Evolutionary conservation across 1,284 basidiomycete species (phyloP).

Genomic region (Boletellus deceptivus): DNA sequence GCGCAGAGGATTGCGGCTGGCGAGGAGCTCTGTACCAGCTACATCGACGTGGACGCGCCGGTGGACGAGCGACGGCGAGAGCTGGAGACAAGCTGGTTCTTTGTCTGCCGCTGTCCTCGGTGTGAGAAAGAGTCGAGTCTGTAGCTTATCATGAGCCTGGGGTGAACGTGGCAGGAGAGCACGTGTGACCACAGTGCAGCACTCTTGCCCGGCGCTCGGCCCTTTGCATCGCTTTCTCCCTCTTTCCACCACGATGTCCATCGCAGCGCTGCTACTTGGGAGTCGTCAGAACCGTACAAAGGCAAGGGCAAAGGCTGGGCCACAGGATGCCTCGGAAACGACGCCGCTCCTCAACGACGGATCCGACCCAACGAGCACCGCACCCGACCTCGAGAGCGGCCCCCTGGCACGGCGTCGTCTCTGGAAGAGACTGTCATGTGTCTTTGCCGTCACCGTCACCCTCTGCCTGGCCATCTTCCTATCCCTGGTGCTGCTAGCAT

Average conservation of each 20-base stretch:
- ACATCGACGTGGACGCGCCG: constrained; percentile 44
- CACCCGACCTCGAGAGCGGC: constrained; percentile 10
- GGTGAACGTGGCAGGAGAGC: neutral
- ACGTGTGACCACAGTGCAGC: constrained; percentile 18
- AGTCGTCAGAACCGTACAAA: constrained; percentile 18
- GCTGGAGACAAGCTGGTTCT: constrained; percentile 50
- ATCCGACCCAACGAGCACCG: constrained; percentile 17
- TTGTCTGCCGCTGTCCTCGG: constrained; percentile 46
- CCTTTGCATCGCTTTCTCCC: neutral
- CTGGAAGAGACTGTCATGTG: constrained; percentile 26
- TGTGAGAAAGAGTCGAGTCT: constrained; percentile 21
- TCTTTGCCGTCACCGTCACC: constrained; percentile 36
- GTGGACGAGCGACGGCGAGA: constrained; percentile 39
- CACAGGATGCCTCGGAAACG: constrained; percentile 28
- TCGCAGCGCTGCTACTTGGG: constrained; percentile 20
- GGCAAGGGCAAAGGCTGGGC: constrained; percentile 31
- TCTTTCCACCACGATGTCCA: constrained; percentile 16
- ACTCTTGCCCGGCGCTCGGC: neutral
- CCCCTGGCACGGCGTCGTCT: constrained; percentile 20
- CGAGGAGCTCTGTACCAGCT: constrained; percentile 60
- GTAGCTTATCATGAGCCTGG: neutral
- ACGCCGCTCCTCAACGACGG: constrained; percentile 33
- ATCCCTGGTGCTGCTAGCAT: constrained; percentile 50
- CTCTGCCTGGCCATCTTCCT: constrained; percentile 44
- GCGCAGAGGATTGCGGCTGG: constrained; percentile 43